A percentile compares a stretch with the other conserved stretches of the same genome.
These are phyloP conservation scores for Helicocarpus griseus DNA, from an alignment of 2,329 filamentous ascomycete genomes.

Conservation along the genomic window DNA sequence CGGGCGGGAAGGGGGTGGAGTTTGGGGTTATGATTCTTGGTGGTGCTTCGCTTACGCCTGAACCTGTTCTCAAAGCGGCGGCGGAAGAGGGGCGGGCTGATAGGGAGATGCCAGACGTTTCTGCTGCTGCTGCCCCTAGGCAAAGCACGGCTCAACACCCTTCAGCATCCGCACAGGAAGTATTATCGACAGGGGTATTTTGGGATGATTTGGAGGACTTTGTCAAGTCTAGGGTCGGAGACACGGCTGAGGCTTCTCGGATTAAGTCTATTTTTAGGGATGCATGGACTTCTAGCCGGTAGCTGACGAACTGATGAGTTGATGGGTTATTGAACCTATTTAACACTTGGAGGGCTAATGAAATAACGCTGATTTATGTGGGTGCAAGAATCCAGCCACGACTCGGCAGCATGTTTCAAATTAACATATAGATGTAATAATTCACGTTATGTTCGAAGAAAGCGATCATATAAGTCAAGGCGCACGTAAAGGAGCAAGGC, in stretches of 20 bases:
- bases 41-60: conserved; percentile 43
- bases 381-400: no score
- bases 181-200: conserved; percentile 63
- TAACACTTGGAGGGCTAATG: not conserved
- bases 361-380: not conserved
- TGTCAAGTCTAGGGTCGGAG: conserved; percentile 66
- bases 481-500: not conserved
- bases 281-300: conserved; percentile 48
- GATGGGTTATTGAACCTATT: not conserved
- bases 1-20: conserved; percentile 48
- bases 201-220: conserved; percentile 81
- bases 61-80: conserved; percentile 12
- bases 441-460: not conserved
- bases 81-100: no score
- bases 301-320: no score
- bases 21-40: conserved; percentile 84
- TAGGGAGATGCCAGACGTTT: conserved; percentile 19
- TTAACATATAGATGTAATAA: not conserved
- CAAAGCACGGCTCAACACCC: conserved; percentile 14
- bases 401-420: no score
- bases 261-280: conserved; percentile 58
- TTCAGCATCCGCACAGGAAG: conserved; percentile 28
- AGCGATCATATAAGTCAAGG: not conserved
- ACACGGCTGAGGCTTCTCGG: conserved; percentile 55
- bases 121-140: no score